phyloP scores from a whole-genome alignment of 164 flowering plant species.

The Vitis cinerea region DNA sequence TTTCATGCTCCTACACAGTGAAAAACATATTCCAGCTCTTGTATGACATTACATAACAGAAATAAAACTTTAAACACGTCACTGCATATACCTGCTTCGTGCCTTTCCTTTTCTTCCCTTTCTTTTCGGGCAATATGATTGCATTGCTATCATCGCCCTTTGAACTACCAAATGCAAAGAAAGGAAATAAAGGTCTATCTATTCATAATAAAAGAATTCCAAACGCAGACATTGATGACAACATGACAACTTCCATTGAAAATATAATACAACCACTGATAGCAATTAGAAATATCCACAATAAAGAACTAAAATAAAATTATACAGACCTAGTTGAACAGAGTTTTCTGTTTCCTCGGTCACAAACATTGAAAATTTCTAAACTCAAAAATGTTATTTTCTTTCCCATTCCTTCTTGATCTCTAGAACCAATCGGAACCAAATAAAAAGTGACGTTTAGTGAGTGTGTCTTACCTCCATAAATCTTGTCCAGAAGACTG shows the following conservation, averaged over 20 bases:
- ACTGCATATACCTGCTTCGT: slow-evolving; percentile 32
- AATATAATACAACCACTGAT: too few species aligned
- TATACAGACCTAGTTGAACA: background rate
- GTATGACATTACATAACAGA: background rate
- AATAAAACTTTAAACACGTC: background rate
- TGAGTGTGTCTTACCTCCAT: slow-evolving; percentile 4
- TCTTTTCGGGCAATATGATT: slow-evolving; percentile 43
- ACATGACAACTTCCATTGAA: background rate
- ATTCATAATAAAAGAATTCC: background rate
- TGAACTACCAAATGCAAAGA: slow-evolving; percentile 11
- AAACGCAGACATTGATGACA: background rate
- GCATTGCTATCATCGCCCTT: slow-evolving; percentile 52
- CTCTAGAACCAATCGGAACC: too few species aligned
- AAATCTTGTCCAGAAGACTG: background rate
- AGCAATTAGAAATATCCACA: background rate
- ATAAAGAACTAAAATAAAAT: background rate
- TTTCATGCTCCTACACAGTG: slow-evolving; percentile 14
- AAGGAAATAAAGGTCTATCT: background rate
- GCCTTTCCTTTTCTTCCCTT: slow-evolving; percentile 31
- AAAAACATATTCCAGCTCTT: background rate
- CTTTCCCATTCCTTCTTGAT: background rate
- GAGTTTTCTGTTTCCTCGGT: background rate
- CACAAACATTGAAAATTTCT: background rate
- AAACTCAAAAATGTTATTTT: background rate
- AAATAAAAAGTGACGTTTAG: too few species aligned